Conservation (phyloP, 768 basidiomycete species). For the Rhizopogon vinicolor region DNA sequence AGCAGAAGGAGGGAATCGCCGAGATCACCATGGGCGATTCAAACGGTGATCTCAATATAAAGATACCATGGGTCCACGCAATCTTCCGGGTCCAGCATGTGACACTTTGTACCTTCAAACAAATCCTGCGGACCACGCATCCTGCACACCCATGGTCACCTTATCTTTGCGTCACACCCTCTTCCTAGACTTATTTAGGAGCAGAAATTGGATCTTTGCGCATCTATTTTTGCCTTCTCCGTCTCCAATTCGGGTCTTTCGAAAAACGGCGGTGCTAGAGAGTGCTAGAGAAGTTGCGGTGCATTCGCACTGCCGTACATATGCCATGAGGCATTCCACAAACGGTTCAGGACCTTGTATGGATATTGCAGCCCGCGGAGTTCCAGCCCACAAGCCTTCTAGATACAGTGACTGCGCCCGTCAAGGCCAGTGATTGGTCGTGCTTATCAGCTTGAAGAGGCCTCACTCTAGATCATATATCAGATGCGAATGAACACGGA, state of each 20-base stretch:
- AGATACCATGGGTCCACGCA: neutral
- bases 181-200: neutral
- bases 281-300: no score
- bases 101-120: no score
- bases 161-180: neutral
- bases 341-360: neutral
- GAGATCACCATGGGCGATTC: constrained; percentile 2
- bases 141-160: neutral
- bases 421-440: neutral
- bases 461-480: neutral
- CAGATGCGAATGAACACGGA: neutral
- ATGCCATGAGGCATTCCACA: neutral
- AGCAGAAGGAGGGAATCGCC: neutral
- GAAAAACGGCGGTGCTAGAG: neutral
- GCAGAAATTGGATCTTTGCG: neutral
- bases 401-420: neutral
- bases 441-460: neutral
- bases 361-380: neutral
- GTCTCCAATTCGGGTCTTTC: neutral
- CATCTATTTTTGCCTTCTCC: neutral
- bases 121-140: neutral
- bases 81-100: no score
- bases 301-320: neutral
- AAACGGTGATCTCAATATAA: constrained; percentile 2
- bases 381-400: neutral